Base-by-base conservation (phyloP, 129 eudicot species). In the Cynara cardunculus region DNA sequence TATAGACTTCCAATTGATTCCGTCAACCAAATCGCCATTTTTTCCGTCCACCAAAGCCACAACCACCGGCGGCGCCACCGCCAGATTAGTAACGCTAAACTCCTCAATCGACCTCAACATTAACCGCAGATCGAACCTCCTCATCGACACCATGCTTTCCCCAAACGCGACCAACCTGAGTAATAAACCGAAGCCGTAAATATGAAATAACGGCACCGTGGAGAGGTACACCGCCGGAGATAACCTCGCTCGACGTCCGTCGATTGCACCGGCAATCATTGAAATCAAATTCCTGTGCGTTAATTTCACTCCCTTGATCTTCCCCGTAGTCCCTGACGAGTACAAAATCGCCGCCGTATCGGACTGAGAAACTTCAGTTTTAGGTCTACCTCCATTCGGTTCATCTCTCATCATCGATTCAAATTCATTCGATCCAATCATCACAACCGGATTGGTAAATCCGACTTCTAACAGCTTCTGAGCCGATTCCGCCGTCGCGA, bases 281-380 rank as follows among this genome's bases (percentile, higher is more conserved):
- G 94, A 79, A 19, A 88, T 88, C 75, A 91, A 34, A 39, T 91
- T 91, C 68, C 90, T 26, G 22, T 91, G 94, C 67, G 92, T 83
- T 25, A 91, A 75, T 8, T 72, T 89, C 27, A 89, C 94, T 56
- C 90, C 94, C 80, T 91, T 89, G 16, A 86, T 77, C 27, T 84
- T 86, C 61, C 97, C 97, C 7, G 94, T 91, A 13, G 97, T 91
- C 9, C 97, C 97, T 0, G 97, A 91, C 1, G 97, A 91, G 75
- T 82, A 89, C 37, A 91, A 27, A 56, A 91, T 85, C 27, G 90
- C 92, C 19, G 97, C 97, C 1, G 84, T 76, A 75, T 91, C 92
- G 3, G 85, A 73, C 34, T 86, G 97, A 46, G 19, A 61, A 22
- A 87, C 76, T 3, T 69, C 84, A 24, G 53, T 25, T 3, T 27